These are phyloP conservation scores for Cylindrotheca closterium DNA, from an alignment of 108 stramenopile species.

Conservation along the genomic window DNA sequence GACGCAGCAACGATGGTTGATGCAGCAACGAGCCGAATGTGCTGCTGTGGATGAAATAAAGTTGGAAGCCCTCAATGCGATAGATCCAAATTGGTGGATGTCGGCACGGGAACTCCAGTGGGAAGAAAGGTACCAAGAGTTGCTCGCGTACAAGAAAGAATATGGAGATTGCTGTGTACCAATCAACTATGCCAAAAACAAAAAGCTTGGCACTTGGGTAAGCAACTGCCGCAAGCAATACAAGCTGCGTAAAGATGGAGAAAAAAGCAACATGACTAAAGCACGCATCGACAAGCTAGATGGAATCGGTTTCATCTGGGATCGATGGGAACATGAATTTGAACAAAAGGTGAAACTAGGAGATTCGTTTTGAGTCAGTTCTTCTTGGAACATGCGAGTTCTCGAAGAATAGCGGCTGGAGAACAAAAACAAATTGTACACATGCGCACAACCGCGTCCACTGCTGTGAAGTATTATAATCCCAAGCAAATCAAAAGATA, in stretches of 20 bases:
- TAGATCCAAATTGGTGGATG: slow-evolving; percentile 32
- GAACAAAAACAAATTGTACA: too few species aligned
- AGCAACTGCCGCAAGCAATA: slow-evolving; percentile 56
- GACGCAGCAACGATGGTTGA: background rate
- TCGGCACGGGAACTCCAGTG: slow-evolving; percentile 38
- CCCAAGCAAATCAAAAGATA: too few species aligned
- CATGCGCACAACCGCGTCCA: too few species aligned
- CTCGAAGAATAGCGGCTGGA: too few species aligned
- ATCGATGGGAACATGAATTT: slow-evolving; percentile 52
- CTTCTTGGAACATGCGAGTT: background rate
- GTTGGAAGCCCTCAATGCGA: slow-evolving; percentile 11
- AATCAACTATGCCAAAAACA: slow-evolving; percentile 35
- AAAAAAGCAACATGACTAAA: slow-evolving; percentile 17
- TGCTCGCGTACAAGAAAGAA: slow-evolving; percentile 42
- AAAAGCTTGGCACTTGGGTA: slow-evolving; percentile 57
- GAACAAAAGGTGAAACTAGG: slow-evolving; percentile 9
- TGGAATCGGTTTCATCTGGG: slow-evolving; percentile 49
- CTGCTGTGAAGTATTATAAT: too few species aligned
- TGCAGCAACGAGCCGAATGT: background rate
- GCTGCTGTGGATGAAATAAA: slow-evolving; percentile 12
- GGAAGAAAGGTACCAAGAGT: slow-evolving; percentile 45
- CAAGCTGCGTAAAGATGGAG: slow-evolving; percentile 13
- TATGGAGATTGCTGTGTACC: slow-evolving; percentile 55
- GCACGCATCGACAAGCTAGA: slow-evolving; percentile 43
- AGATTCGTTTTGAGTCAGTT: background rate